phyloP scores from a whole-genome alignment of 345 rosid species.

The Excoecaria agallocha region DNA sequence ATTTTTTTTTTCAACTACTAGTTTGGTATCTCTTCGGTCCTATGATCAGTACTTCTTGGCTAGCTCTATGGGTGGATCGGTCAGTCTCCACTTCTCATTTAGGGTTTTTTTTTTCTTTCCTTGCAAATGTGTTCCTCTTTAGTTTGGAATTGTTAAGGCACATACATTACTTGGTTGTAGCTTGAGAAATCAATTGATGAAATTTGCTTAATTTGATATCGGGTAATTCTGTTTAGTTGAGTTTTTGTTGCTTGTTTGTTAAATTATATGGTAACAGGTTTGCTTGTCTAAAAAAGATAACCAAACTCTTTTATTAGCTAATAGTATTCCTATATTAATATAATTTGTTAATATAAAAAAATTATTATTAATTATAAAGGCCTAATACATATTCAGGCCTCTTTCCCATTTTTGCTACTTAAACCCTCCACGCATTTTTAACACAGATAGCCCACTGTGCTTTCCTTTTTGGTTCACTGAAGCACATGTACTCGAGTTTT shows the following conservation, averaged over 20 bases:
- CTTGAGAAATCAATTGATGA: not conserved
- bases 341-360: not conserved
- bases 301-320: not conserved
- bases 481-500: too few relatives aligned
- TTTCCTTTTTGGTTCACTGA: too few relatives aligned
- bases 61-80: constrained; percentile 90
- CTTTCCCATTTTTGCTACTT: too few relatives aligned
- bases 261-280: not conserved
- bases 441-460: too few relatives aligned
- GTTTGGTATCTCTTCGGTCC: constrained; percentile 62
- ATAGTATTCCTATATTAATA: not conserved
- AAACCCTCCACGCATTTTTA: too few relatives aligned
- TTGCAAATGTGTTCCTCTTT: not conserved
- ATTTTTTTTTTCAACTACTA: constrained; percentile 29
- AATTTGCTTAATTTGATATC: not conserved
- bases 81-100: constrained; percentile 34
- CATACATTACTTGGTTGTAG: not conserved
- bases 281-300: not conserved
- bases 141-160: too few relatives aligned
- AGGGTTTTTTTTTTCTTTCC: not conserved
- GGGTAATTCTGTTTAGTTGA: not conserved
- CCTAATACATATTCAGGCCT: too few relatives aligned
- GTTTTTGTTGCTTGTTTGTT: not conserved
- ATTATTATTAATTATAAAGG: too few relatives aligned
- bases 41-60: constrained; percentile 85